Evolutionary conservation across 495 filamentous ascomycete species (phyloP).

Genomic region (Cercophora samala): DNA sequence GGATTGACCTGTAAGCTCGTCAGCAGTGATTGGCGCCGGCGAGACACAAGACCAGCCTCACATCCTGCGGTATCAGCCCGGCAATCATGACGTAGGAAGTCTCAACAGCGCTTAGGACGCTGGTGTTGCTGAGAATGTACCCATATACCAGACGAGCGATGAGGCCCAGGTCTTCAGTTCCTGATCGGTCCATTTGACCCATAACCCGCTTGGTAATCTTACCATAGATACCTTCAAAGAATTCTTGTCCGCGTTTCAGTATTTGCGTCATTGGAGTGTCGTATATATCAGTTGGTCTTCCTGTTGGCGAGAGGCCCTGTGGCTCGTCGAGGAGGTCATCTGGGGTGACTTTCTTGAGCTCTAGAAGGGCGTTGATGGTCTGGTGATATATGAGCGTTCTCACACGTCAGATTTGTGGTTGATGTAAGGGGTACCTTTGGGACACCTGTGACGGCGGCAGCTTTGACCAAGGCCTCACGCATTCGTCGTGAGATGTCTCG

Average conservation of each 20-base stretch:
- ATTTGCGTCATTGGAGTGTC: constrained; percentile 38
- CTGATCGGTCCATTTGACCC: constrained; percentile 51
- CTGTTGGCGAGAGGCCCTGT: constrained; percentile 39
- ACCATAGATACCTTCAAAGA: constrained; percentile 54
- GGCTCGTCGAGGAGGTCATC: constrained; percentile 46
- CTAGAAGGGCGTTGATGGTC: constrained; percentile 53
- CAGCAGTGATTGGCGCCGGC: neutral
- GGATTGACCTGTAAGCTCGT: constrained; percentile 44
- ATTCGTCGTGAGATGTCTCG: constrained; percentile 47
- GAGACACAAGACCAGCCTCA: constrained; percentile 19
- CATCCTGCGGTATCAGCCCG: constrained; percentile 55
- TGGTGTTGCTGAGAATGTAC: constrained; percentile 49
- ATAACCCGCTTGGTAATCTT: constrained; percentile 51
- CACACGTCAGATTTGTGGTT: neutral
- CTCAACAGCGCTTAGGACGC: constrained; percentile 45
- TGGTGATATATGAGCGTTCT: constrained; percentile 18
- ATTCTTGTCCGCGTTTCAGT: constrained; percentile 45
- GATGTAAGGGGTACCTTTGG: constrained; percentile 43
- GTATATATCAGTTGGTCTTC: constrained; percentile 37
- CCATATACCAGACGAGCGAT: constrained; percentile 52
- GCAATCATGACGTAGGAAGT: constrained; percentile 55
- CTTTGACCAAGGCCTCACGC: constrained; percentile 54
- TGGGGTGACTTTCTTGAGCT: constrained; percentile 48
- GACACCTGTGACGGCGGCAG: constrained; percentile 49
- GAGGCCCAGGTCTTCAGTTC: constrained; percentile 54